Evolutionary conservation across 352 stramenopile species (phyloP).

Genomic region (Pythium dissimile): DNA sequence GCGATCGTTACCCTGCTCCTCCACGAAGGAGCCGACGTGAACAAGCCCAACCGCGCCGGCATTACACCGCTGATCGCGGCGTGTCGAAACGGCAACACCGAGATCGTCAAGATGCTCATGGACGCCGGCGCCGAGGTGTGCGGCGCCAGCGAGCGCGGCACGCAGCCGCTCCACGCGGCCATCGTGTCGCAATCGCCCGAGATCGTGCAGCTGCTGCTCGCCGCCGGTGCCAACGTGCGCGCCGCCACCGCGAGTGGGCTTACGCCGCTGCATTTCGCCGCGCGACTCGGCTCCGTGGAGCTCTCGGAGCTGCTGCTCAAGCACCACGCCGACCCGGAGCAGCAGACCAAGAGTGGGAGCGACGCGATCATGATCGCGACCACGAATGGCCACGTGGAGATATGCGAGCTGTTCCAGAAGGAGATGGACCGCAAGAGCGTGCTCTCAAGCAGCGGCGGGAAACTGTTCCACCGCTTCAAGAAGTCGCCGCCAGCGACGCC

Average conservation of each 20-base stretch:
- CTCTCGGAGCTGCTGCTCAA: conserved; percentile 63
- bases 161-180: conserved; percentile 58
- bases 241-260: conserved; percentile 62
- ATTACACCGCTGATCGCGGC: conserved; percentile 73
- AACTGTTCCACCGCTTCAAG: conserved; percentile 23
- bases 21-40: conserved; percentile 60
- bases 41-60: conserved; percentile 50
- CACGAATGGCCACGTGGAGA: conserved; percentile 53
- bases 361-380: conserved; percentile 73
- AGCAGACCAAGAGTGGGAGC: conserved; percentile 74
- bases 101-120: conserved; percentile 54
- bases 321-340: conserved; percentile 60
- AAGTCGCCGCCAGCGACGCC: conserved; percentile 3
- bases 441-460: conserved; percentile 15
- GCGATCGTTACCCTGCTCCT: conserved; percentile 64
- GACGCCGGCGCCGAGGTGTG: conserved; percentile 41
- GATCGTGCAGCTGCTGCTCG: conserved; percentile 65
- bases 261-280: conserved; percentile 76
- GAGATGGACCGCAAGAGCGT: conserved; percentile 26
- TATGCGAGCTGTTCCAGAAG: conserved; percentile 65
- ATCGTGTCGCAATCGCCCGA: conserved; percentile 63
- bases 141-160: conserved; percentile 45
- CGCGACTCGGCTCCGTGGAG: conserved; percentile 54
- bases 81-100: conserved; percentile 56
- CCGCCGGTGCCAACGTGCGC: conserved; percentile 63